These are phyloP conservation scores for Acanthamoeba triangularis DNA, from an alignment of 208 protist species.

Conservation along the genomic window DNA sequence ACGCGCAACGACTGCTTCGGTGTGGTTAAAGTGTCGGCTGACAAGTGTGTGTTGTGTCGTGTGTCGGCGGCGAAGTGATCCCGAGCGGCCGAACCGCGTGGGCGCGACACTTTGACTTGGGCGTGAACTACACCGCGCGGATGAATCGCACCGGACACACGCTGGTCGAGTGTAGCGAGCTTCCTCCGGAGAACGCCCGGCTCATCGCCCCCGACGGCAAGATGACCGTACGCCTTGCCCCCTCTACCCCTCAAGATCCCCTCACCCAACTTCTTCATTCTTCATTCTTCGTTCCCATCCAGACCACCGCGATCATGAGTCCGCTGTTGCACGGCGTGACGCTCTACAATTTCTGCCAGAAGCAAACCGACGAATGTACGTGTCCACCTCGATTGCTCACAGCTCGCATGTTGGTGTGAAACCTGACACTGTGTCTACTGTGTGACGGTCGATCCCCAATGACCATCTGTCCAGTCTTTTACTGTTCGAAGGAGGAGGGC, in stretches of 20 bases:
- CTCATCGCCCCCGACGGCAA: constrained; percentile 41
- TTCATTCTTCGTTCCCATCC: neutral
- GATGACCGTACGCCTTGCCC: neutral
- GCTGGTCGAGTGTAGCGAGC: constrained; percentile 14
- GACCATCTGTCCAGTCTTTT: neutral
- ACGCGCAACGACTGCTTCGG: neutral
- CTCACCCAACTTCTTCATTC: neutral
- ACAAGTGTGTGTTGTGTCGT: neutral
- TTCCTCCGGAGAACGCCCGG: constrained; percentile 14
- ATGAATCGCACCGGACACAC: constrained; percentile 36
- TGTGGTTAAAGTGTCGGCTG: neutral
- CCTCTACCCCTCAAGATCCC: neutral
- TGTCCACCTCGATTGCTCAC: too few species aligned
- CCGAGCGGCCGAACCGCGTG: neutral
- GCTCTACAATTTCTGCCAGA: constrained; percentile 35
- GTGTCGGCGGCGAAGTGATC: neutral
- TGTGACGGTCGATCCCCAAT: too few species aligned
- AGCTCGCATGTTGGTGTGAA: too few species aligned
- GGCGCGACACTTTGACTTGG: constrained; percentile 41
- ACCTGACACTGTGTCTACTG: too few species aligned
- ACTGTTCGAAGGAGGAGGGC: constrained; percentile 33
- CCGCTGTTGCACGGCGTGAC: neutral
- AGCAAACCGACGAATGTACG: constrained; percentile 44
- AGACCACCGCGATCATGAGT: neutral
- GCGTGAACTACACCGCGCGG: constrained; percentile 21